Conservation (phyloP, 805 yeast genomes). For the Zygoascus bituminiphila region DNA sequence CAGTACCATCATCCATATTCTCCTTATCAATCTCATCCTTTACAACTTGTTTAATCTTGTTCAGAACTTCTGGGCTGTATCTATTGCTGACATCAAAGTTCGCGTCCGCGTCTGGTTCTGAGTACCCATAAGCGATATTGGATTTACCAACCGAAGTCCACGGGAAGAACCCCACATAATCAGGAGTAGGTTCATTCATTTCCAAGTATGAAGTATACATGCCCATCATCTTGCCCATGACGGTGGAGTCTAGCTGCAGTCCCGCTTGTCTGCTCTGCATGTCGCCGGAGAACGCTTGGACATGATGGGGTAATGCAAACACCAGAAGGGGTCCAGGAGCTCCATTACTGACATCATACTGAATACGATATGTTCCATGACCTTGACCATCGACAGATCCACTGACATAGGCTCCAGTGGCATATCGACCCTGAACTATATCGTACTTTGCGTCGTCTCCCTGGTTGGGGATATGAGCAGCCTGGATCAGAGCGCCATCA, state of each 20-base stretch:
- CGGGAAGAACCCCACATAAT: conserved; percentile 39
- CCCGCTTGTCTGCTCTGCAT: conserved; percentile 26
- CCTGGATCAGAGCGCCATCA: conserved; percentile 47
- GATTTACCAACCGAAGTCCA: conserved; percentile 37
- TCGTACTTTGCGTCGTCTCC: conserved; percentile 35
- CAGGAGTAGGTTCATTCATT: conserved; percentile 32
- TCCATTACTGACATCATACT: conserved; percentile 38
- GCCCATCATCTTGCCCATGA: conserved; percentile 32
- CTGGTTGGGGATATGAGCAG: conserved; percentile 39
- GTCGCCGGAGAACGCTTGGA: conserved; percentile 30
- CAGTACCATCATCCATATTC: not conserved
- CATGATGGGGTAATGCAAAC: conserved; percentile 58
- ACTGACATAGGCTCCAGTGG: conserved; percentile 38
- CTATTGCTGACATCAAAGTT: conserved; percentile 28
- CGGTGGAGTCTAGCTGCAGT: conserved; percentile 38
- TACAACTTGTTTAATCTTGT: conserved; percentile 27
- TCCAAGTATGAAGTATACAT: conserved; percentile 26
- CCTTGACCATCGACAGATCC: conserved; percentile 26
- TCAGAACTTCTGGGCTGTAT: conserved; percentile 39
- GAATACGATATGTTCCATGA: conserved; percentile 19
- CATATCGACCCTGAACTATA: conserved; percentile 54
- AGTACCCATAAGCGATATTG: not conserved
- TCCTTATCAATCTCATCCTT: conserved; percentile 2
- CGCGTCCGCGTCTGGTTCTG: conserved; percentile 1
- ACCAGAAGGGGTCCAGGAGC: conserved; percentile 38